Conservation (phyloP, 345 rosid genomes). For the Boechera stricta region DNA sequence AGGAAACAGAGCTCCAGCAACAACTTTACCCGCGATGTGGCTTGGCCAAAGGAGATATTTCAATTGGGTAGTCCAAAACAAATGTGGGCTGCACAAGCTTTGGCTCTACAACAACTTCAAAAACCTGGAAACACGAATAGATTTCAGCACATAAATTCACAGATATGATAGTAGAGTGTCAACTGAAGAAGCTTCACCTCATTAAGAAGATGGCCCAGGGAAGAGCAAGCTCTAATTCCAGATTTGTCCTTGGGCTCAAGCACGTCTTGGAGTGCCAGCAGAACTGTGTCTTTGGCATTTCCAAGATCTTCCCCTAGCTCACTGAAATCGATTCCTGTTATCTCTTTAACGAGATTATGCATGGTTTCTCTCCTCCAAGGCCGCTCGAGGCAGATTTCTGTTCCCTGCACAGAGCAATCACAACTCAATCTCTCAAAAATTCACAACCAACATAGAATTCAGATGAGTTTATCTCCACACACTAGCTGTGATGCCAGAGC, state of each 20-base stretch:
- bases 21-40: slow-evolving; percentile 75
- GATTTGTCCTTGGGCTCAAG: slow-evolving; percentile 74
- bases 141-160: slow-evolving; percentile 19
- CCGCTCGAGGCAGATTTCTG: slow-evolving; percentile 73
- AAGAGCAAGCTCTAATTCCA: slow-evolving; percentile 71
- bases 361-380: slow-evolving; percentile 98
- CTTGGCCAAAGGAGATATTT: slow-evolving; percentile 96
- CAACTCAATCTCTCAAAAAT: slow-evolving; percentile 28
- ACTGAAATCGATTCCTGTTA: slow-evolving; percentile 69
- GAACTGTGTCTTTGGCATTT: slow-evolving; percentile 66
- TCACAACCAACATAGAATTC: background rate
- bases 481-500: slow-evolving; percentile 14
- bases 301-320: slow-evolving; percentile 62
- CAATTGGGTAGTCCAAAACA: slow-evolving; percentile 92
- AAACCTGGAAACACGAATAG: slow-evolving; percentile 58
- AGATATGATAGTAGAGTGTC: background rate
- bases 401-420: slow-evolving; percentile 61
- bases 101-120: slow-evolving; percentile 88
- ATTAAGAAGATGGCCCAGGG: slow-evolving; percentile 85
- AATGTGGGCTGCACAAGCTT: slow-evolving; percentile 95
- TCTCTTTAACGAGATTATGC: slow-evolving; percentile 92
- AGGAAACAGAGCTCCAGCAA: slow-evolving; percentile 9
- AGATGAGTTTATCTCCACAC: slow-evolving; percentile 7
- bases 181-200: slow-evolving; percentile 59
- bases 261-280: slow-evolving; percentile 57